Conservation (phyloP, 768 basidiomycete genomes). For the Omphalotus guepiniiformis region DNA sequence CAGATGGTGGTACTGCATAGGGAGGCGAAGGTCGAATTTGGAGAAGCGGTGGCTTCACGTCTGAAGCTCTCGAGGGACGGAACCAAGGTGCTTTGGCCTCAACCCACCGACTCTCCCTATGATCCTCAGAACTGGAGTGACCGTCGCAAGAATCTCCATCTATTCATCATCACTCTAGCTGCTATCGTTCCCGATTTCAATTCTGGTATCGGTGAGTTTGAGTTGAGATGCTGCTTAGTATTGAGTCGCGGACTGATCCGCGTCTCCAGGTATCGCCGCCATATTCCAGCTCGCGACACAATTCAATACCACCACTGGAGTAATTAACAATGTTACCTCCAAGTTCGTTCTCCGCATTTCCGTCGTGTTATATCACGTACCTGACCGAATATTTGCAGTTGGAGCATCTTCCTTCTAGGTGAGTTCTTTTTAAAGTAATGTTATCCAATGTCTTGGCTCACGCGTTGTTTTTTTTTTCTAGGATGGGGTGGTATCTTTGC, state of each 20-base stretch:
- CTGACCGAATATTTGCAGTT: constrained; percentile 31
- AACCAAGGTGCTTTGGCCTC: constrained; percentile 63
- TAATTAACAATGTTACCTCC: constrained; percentile 60
- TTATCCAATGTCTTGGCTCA: too few relatives aligned
- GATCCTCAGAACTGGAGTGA: constrained; percentile 41
- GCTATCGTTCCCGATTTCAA: constrained; percentile 67
- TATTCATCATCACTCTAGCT: constrained; percentile 59
- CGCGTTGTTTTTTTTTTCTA: too few relatives aligned
- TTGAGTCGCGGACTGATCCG: too few relatives aligned
- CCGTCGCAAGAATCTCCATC: constrained; percentile 48
- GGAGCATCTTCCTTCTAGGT: constrained; percentile 65
- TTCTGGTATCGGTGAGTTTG: constrained; percentile 50
- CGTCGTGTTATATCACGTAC: background rate
- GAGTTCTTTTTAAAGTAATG: constrained; percentile 2
- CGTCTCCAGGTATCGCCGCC: constrained; percentile 49
- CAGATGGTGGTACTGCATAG: constrained; percentile 30
- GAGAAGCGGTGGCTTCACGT: constrained; percentile 45
- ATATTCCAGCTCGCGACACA: constrained; percentile 57
- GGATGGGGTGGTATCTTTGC: constrained; percentile 60
- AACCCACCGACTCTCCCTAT: constrained; percentile 43
- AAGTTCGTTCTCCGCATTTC: constrained; percentile 31
- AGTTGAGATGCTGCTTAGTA: background rate
- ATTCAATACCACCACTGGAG: constrained; percentile 49
- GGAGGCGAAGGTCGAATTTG: constrained; percentile 61
- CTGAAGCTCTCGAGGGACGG: constrained; percentile 58